Percentiles rank a stretch among this genome's conserved stretches.
phyloP scores from a whole-genome alignment of 2,329 filamentous ascomycete genomes.

The Venturia asperata region DNA sequence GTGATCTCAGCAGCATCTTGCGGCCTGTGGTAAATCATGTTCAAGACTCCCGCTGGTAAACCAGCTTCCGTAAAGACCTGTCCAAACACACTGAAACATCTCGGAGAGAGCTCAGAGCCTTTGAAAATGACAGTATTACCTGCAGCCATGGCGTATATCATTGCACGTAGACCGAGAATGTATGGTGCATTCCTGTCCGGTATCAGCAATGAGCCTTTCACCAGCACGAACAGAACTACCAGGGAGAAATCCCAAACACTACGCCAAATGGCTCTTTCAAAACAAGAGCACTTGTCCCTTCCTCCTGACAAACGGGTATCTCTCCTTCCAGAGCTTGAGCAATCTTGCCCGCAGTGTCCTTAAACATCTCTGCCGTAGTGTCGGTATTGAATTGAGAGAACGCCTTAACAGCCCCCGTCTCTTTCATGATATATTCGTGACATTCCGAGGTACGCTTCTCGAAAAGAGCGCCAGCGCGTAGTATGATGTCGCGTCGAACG shows the following conservation, averaged over 20 bases:
- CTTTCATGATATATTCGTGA: constrained; percentile 50
- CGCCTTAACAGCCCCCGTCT: constrained; percentile 46
- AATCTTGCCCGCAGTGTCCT: constrained; percentile 47
- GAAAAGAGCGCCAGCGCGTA: constrained; percentile 61
- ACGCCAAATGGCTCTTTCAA: constrained; percentile 42
- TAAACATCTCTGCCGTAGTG: constrained; percentile 40
- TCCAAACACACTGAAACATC: constrained; percentile 33
- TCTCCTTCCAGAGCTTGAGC: constrained; percentile 37
- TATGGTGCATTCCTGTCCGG: constrained; percentile 47
- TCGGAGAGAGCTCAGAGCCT: constrained; percentile 36
- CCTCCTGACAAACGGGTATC: constrained; percentile 42
- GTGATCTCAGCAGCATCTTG: constrained; percentile 51
- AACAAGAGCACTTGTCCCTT: constrained; percentile 55
- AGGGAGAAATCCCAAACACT: constrained; percentile 37
- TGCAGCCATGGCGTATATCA: constrained; percentile 31
- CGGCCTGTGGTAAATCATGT: constrained; percentile 57
- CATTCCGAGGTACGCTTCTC: constrained; percentile 54
- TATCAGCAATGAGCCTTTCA: background rate
- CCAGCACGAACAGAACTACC: constrained; percentile 34
- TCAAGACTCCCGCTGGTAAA: constrained; percentile 43
- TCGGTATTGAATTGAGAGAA: constrained; percentile 35
- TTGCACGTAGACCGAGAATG: constrained; percentile 33
- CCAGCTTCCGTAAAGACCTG: constrained; percentile 34
- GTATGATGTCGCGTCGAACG: constrained; percentile 60
- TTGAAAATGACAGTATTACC: constrained; percentile 35